Evolutionary conservation across 2,329 filamentous ascomycete genomes (phyloP), one percentile per base, ranked within the genome.

Genomic region (Sphaerulina populicola): DNA sequence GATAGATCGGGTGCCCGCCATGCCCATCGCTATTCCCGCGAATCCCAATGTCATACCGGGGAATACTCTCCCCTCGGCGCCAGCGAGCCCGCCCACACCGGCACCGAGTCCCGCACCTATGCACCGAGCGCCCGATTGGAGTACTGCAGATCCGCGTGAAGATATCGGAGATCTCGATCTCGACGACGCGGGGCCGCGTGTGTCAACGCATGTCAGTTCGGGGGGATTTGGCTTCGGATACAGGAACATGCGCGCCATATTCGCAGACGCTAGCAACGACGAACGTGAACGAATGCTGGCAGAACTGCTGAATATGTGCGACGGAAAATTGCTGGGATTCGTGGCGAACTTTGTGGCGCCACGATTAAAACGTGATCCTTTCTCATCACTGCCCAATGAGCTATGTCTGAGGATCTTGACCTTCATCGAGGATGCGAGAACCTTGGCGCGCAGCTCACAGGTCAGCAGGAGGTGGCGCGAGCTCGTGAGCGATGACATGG

Each of bases 311-410:
- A 94, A 94, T 64, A 79, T 95, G 61, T 98, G 93, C 73, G 94
- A 94, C 61, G 96, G 88, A 62, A 89, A 94, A 64, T 86, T 94
- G 68, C 76, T 98, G 59, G 95, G 89, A 70, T 97, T 96, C 66
- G 90, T 98, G 15, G 88, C 94, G 61, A 88, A 94, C 67, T 94
- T 95, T 69, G 91, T 98, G 60, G 91, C 88, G 67, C 93, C 93
- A 27, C 74, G 94, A 56, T 72, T 98, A 57, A 96, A 96, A 71
- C 95, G 96, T 69, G 93, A 98, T 67, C 93, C 93, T 0, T 97
- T 98, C 64, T 88, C 85, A 45, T 86, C 85, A 52, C 77, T 98
- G 48, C 93, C 93, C 0, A 90, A 94, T 64, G 93, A 98, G 71
- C 74, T 98, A 39, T 97, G 91, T 68, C 74, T 98, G 54, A 64